Evolutionary conservation across 352 stramenopile genomes (phyloP).

Genomic region (Globisporangium nagaii): DNA sequence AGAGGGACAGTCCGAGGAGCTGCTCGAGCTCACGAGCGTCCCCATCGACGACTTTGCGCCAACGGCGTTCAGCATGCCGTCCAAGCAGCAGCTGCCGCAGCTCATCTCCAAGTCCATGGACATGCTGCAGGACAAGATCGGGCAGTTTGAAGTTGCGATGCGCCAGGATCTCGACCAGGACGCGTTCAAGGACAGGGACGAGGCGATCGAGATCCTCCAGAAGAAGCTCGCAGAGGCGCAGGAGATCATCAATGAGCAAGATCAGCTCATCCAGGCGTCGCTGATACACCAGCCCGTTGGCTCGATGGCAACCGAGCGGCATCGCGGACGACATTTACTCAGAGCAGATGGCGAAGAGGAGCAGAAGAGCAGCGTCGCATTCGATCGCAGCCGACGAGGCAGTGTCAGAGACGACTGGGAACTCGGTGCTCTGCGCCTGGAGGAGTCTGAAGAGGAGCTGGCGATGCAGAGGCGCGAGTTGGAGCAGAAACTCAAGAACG

Average conservation of each 20-base stretch:
- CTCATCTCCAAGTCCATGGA: conserved; percentile 51
- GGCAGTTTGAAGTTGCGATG: conserved; percentile 54
- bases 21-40: conserved; percentile 38
- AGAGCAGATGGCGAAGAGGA: not conserved
- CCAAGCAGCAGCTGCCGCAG: conserved; percentile 47
- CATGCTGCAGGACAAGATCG: conserved; percentile 37
- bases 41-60: conserved; percentile 66
- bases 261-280: conserved; percentile 65
- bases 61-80: conserved; percentile 55
- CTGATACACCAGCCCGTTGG: conserved; percentile 16
- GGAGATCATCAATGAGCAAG: conserved; percentile 57
- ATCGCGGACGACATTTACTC: not conserved
- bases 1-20: conserved; percentile 35
- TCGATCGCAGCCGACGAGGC: not conserved
- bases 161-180: conserved; percentile 38
- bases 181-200: conserved; percentile 9
- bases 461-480: conserved; percentile 28
- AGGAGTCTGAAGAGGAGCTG: conserved; percentile 21
- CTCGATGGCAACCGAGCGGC: not conserved
- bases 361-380: not conserved
- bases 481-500: conserved; percentile 22
- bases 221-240: conserved; percentile 63
- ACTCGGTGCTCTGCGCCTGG: no score
- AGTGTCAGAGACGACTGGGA: not conserved
- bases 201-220: conserved; percentile 34